A percentile compares a stretch with the other conserved stretches of the same genome.
phyloP scores from a whole-genome alignment of 305 asterid species.

The Fraxinus ornus region DNA sequence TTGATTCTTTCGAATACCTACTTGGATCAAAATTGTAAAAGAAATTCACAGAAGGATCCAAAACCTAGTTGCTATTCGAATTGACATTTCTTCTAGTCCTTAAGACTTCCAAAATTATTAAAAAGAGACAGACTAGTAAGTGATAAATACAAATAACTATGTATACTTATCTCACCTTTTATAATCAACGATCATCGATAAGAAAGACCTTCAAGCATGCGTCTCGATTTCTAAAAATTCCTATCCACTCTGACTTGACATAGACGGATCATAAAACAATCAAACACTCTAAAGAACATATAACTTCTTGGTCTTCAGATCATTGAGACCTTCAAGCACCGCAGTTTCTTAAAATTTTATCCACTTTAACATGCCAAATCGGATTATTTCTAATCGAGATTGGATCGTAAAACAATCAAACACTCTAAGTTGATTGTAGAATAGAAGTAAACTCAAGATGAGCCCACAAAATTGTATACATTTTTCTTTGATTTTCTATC shows the following conservation, averaged over 20 bases:
- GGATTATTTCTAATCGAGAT: not conserved
- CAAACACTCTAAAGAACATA: not conserved
- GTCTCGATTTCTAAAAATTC: not conserved
- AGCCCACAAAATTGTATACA: not conserved
- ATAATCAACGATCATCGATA: not conserved
- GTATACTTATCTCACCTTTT: not conserved
- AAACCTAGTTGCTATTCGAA: not conserved
- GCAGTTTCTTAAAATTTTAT: not conserved
- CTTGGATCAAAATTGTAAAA: not conserved
- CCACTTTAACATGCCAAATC: not conserved
- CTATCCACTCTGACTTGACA: not conserved
- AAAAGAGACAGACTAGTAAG: not conserved
- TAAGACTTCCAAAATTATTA: not conserved
- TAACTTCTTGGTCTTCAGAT: not conserved
- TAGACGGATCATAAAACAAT: not conserved
- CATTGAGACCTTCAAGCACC: not conserved
- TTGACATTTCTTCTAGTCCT: not conserved
- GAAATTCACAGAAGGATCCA: not conserved
- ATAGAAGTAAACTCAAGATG: not conserved
- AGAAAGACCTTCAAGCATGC: not conserved
- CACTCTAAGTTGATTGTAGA: not conserved
- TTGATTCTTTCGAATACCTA: not conserved
- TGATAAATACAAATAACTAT: not conserved
- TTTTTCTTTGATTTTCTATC: not conserved
- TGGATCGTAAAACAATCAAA: not conserved